Evolutionary conservation across 2,329 filamentous ascomycete genomes (phyloP), one percentile per base, ranked within the genome.

Genomic region (Teratosphaeria nubilosa): DNA sequence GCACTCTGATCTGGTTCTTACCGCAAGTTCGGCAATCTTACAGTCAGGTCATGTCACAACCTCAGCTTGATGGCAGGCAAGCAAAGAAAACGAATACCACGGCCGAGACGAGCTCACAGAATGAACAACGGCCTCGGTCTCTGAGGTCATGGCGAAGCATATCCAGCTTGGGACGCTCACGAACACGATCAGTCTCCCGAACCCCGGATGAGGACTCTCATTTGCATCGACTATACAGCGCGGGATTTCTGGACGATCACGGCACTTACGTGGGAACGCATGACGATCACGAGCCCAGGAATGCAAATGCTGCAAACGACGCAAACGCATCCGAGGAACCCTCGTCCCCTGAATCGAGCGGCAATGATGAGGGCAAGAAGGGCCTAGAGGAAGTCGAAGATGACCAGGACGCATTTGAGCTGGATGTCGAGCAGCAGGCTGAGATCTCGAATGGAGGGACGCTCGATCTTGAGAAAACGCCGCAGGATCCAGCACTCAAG

Each of bases 301-400:
- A 22, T 6, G 55, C 22, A 0, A 16, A 32, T 20, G 9, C 22
- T 25, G 20, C n/a, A 16, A 25, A 22, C 25, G 9, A 53, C 25
- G 20, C n/a, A 16, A 25, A 22, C 5, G 24, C 16, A 20, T 10
- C 22, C 14, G 31, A 30, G 14, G 51, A 53, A 9, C 24, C 31
- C 10, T 20, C 20, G 10, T 53, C 51, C 5, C 22, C 51, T 9
- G 25, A 6, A 1, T 45, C 53, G 16, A 25, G 7, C 4, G 53
- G 24, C 3, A 11, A 51, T 7, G 45, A 22, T 56, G 55, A 56
- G 14, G 24, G 20, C 20, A 37, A 48, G 45, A 50, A 56, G 32
- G 45, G 22, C 22, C 25, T 56, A 16, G 55, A 56, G 41, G 55
- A 56, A 16, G 55, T 56, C 16, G 55, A 56, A 24, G 31, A 32